phyloP scores from a whole-genome alignment of 1,284 basidiomycete species.

The Ustilago curta region DNA sequence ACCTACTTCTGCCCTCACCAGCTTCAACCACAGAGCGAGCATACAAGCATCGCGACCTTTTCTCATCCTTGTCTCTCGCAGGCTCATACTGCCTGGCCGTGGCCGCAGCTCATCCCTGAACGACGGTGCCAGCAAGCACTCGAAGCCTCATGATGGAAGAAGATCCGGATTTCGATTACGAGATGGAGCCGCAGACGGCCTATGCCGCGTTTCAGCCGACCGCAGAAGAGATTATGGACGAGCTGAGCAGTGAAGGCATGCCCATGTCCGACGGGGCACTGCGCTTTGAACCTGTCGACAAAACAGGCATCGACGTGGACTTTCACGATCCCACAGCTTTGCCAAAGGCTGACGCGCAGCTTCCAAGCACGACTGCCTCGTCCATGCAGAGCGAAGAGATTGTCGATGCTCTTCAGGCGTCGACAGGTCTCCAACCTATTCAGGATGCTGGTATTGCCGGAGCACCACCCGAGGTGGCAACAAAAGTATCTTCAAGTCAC shows the following conservation, averaged over 20 bases:
- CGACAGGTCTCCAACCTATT: neutral
- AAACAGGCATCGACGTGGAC: constrained; percentile 30
- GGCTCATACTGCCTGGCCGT: neutral
- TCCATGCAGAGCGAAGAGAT: constrained; percentile 1
- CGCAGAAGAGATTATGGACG: constrained; percentile 37
- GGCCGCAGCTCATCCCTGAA: neutral
- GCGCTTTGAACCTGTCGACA: constrained; percentile 17
- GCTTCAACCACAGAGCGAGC: neutral
- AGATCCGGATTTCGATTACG: constrained; percentile 37
- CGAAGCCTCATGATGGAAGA: constrained; percentile 27
- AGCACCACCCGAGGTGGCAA: neutral
- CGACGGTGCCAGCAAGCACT: neutral
- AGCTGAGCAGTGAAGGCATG: constrained; percentile 27
- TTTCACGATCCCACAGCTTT: constrained; percentile 20
- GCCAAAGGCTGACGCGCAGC: neutral
- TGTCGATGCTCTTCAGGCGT: neutral
- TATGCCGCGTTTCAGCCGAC: constrained; percentile 5
- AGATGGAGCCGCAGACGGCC: constrained; percentile 35
- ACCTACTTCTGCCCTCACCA: neutral
- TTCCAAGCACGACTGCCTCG: neutral
- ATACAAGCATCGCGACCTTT: neutral
- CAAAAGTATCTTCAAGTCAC: neutral
- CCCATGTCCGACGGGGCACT: constrained; percentile 28
- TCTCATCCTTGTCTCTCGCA: neutral
- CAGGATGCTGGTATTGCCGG: neutral